phyloP scores from a whole-genome alignment of 1,284 basidiomycete genomes.

The Xanthoconium separans region DNA sequence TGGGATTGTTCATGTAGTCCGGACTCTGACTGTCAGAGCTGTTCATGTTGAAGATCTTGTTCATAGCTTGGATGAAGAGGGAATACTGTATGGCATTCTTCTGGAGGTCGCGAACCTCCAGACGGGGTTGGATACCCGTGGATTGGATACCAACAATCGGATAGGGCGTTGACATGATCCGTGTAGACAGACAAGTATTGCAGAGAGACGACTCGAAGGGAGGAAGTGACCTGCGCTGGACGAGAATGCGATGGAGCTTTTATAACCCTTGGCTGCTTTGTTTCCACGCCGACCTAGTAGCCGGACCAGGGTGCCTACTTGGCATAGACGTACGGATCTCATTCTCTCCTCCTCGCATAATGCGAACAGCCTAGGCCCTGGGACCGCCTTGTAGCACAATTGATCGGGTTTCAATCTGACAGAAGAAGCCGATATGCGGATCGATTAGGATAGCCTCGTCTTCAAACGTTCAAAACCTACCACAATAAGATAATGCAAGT shows the following conservation, averaged over 20 bases:
- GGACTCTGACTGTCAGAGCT: not conserved
- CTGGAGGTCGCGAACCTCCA: constrained; percentile 15
- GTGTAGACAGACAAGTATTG: not conserved
- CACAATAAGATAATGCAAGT: no score
- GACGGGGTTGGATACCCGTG: constrained; percentile 11
- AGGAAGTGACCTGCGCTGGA: not conserved
- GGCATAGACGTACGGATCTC: not conserved
- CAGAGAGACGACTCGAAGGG: not conserved
- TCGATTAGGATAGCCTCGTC: no score
- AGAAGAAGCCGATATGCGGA: no score
- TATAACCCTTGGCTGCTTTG: not conserved
- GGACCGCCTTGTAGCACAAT: no score
- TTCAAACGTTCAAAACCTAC: no score
- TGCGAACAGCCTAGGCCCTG: not conserved
- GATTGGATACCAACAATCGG: constrained; percentile 1
- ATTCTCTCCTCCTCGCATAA: not conserved
- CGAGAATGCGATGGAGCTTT: not conserved
- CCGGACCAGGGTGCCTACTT: not conserved
- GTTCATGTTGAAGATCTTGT: constrained; percentile 5
- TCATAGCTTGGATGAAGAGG: constrained; percentile 16
- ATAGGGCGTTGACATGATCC: constrained; percentile 12
- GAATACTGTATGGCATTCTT: constrained; percentile 13
- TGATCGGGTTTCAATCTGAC: no score
- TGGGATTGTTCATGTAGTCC: constrained; percentile 12
- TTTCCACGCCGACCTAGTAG: not conserved